A percentile compares a stretch with the other conserved stretches of the same genome.
phyloP scores from a whole-genome alignment of 139 green algal genomes.

The Nannochloris sp. region DNA sequence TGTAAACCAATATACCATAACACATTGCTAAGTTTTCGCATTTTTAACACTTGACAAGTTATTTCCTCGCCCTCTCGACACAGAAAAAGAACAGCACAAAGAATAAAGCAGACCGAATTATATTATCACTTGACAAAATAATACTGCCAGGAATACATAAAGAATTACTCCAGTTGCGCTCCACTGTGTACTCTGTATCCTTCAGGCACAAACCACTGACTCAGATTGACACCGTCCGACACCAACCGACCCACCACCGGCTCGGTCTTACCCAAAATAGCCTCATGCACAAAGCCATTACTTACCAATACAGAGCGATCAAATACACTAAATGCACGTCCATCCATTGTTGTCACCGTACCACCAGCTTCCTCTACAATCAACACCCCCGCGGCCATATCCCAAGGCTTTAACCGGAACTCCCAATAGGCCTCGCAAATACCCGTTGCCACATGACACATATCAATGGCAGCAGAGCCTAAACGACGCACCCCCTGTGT shows the following conservation, averaged over 20 bases:
- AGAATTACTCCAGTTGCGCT: slow-evolving; percentile 25
- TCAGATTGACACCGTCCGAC: slow-evolving; percentile 41
- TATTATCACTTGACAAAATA: not conserved
- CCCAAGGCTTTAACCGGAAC: slow-evolving; percentile 66
- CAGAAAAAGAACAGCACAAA: too few species aligned
- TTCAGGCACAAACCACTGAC: slow-evolving; percentile 49
- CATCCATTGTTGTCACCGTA: slow-evolving; percentile 67
- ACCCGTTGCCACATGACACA: slow-evolving; percentile 78
- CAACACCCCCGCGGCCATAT: slow-evolving; percentile 58
- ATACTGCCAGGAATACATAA: not conserved
- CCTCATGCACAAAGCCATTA: slow-evolving; percentile 45
- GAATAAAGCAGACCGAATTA: too few species aligned
- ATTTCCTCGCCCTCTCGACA: too few species aligned
- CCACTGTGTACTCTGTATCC: slow-evolving; percentile 28
- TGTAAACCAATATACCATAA: too few species aligned
- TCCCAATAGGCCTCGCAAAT: slow-evolving; percentile 71
- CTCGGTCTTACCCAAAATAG: slow-evolving; percentile 32
- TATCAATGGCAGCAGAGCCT: slow-evolving; percentile 81
- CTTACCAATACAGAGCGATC: slow-evolving; percentile 44
- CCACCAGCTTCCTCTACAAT: slow-evolving; percentile 67
- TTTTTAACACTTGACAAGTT: too few species aligned
- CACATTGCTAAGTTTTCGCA: too few species aligned
- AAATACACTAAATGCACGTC: slow-evolving; percentile 59
- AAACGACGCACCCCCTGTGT: slow-evolving; percentile 69
- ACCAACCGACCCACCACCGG: slow-evolving; percentile 22